phyloP scores from a whole-genome alignment of 805 yeast species.

The Tetrapisispora namnaoensis region DNA sequence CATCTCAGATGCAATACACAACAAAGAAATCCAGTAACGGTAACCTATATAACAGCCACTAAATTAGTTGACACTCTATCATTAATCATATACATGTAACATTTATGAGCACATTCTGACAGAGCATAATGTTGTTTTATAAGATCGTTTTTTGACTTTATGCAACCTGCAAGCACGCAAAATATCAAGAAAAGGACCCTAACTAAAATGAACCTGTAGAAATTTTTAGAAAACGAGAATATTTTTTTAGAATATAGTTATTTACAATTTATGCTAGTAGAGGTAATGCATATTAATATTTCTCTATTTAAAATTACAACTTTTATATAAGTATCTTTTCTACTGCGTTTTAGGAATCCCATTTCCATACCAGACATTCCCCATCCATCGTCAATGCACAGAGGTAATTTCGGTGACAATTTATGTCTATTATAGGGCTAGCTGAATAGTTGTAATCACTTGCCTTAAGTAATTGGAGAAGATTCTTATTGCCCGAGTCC shows the following conservation, averaged over 20 bases:
- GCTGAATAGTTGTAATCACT: constrained; percentile 6
- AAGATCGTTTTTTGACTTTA: not conserved
- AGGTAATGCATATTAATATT: not conserved
- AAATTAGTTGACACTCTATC: too few species aligned
- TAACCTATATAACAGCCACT: too few species aligned
- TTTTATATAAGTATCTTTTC: not conserved
- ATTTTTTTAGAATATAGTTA: too few species aligned
- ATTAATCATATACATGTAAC: too few species aligned
- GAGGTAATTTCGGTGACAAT: constrained; percentile 12
- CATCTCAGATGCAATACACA: not conserved
- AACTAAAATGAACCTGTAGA: too few species aligned
- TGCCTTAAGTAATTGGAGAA: constrained; percentile 11
- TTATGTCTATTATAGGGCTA: constrained; percentile 20
- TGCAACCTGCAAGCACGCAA: too few species aligned
- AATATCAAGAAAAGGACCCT: too few species aligned
- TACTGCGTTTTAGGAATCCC: constrained; percentile 5
- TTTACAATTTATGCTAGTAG: too few species aligned
- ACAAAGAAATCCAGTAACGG: not conserved
- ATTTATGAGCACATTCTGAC: too few species aligned
- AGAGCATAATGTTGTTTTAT: not conserved
- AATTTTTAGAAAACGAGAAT: too few species aligned
- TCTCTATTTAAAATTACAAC: not conserved
- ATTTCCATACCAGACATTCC: constrained; percentile 21
- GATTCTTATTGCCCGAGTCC: constrained; percentile 16
- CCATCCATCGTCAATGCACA: constrained; percentile 22